Conservation (phyloP, 2,329 filamentous ascomycete species). For the Exutisphaerella laricina region DNA sequence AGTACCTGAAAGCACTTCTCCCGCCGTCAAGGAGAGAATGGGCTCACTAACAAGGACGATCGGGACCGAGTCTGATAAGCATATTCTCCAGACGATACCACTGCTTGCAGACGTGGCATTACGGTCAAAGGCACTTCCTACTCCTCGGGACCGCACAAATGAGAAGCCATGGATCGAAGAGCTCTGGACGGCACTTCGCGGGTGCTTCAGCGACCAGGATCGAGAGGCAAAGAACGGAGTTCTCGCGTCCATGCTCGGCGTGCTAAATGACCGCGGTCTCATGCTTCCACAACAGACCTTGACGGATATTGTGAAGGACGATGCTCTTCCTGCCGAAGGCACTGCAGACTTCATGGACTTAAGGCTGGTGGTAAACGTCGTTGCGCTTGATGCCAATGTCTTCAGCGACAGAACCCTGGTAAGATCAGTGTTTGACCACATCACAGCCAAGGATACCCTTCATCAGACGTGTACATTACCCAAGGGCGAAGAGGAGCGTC, state of each 20-base stretch:
- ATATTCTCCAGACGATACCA: constrained; percentile 14
- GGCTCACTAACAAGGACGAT: constrained; percentile 6
- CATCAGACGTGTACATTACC: not conserved
- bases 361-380: constrained; percentile 39
- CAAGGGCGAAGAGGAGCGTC: not conserved
- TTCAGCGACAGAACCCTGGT: constrained; percentile 34
- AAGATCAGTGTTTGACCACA: constrained; percentile 5
- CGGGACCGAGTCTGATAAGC: not conserved
- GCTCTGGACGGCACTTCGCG: constrained; percentile 35
- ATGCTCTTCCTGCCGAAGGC: constrained; percentile 6
- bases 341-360: constrained; percentile 31
- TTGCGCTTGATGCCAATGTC: constrained; percentile 43
- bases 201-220: constrained; percentile 26
- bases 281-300: constrained; percentile 19
- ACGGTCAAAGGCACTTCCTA: constrained; percentile 37
- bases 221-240: constrained; percentile 23
- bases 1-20: not conserved
- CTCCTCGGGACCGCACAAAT: constrained; percentile 35
- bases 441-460: not conserved
- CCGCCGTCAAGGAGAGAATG: constrained; percentile 9
- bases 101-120: constrained; percentile 39
- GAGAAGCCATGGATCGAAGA: constrained; percentile 44
- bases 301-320: constrained; percentile 11
- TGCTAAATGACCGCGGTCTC: constrained; percentile 13
- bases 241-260: constrained; percentile 23